A percentile compares a stretch with the other conserved stretches of the same genome.
These are phyloP conservation scores for Leccinum imitatum DNA, from an alignment of 768 basidiomycete genomes.

Conservation along the genomic window DNA sequence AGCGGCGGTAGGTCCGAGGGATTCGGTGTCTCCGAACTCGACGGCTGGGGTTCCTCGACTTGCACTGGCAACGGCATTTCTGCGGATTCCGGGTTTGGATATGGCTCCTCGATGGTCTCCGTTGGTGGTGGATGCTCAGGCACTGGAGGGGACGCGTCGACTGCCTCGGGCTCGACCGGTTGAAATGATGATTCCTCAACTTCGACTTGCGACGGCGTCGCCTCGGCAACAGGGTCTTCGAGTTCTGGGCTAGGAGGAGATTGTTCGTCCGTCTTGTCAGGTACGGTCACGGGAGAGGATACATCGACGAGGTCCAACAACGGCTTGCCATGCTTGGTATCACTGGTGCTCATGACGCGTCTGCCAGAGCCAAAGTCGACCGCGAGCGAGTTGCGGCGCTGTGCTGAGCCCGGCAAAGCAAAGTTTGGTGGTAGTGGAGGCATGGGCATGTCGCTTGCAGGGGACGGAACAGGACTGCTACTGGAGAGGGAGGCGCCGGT, in stretches of 20 bases:
- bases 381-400: constrained; percentile 33
- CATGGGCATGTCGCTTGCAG: constrained; percentile 21
- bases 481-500: constrained; percentile 25
- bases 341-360: constrained; percentile 20
- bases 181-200: background rate
- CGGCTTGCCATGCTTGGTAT: background rate
- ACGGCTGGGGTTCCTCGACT: constrained; percentile 5
- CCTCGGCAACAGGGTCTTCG: background rate
- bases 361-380: constrained; percentile 22
- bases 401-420: background rate
- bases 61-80: constrained; percentile 1
- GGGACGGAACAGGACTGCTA: background rate
- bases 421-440: constrained; percentile 24
- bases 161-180: background rate
- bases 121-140: constrained; percentile 12
- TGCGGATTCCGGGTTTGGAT: background rate
- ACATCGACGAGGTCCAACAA: constrained; percentile 6
- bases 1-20: constrained; percentile 1
- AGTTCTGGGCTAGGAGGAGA: background rate
- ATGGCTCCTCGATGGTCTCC: background rate
- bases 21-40: constrained; percentile 1
- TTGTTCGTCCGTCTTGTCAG: background rate
- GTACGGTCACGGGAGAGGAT: background rate
- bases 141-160: constrained; percentile 4
- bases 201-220: background rate